Evolutionary conservation across 1,284 basidiomycete species (phyloP), one percentile per base, ranked within the genome.

Genomic region (Exsudoporus floridanus): DNA sequence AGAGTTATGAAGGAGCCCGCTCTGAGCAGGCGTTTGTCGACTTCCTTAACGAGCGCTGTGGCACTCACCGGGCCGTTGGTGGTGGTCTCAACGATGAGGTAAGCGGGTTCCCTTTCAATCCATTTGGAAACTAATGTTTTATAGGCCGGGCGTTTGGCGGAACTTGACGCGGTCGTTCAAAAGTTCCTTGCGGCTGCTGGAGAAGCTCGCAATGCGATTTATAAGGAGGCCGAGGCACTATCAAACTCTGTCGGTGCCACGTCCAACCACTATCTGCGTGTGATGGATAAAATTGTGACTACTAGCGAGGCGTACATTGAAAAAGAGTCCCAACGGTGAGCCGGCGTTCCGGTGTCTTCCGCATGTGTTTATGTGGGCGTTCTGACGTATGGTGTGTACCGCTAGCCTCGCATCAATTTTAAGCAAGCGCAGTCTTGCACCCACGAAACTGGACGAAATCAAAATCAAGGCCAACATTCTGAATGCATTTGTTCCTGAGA

Each of bases 391-490:
- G 14, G 13, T 9, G 23, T 39, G 34, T 43, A 4, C 40, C 51
- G 50, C 7, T 50, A 90, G 87, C n/a, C 71, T 90, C 55, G 74
- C 75, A 49, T 79, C 78, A 58, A 87, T 94, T 63, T 77, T 94
- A 53, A 74, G 77, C 66, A 93, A 92, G 75, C 81, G 84, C 52
- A 84, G 78, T 34, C 75, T 98, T 37, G 79, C 88, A 5, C 77
- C 82, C 0, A 73, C 79, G 48, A 98, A 98, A 75, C 75, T 95
- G 40, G 96, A 99, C 70, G 94, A 98, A 76, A 85, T 98, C 64
- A 91, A 93, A 74, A 82, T 90, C 71, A 96, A 95, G 78, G 80
- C 82, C 47, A 98, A 98, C 75, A 83, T 97, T 60, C 82, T 97
- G 50, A 71, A 76, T 9, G 82, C 91, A 0, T 96, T 97, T 66